These are phyloP conservation scores for Medicago arabica DNA, from an alignment of 306 rosid species.

Conservation along the genomic window DNA sequence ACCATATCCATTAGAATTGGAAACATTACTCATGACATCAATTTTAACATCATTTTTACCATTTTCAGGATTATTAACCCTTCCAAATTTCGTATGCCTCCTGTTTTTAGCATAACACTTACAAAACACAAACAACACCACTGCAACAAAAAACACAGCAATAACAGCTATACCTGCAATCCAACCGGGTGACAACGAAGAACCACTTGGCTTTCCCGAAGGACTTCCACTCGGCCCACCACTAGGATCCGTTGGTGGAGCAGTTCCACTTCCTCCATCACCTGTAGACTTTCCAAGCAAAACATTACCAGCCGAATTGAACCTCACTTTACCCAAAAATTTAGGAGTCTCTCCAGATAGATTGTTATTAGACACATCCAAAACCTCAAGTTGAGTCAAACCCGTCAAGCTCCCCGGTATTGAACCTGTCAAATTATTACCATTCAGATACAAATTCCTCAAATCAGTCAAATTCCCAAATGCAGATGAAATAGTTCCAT, in stretches of 20 bases:
- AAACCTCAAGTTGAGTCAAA: conserved; percentile 60
- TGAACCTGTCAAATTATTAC: conserved; percentile 66
- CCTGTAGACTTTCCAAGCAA: conserved; percentile 62
- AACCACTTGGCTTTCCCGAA: conserved; percentile 10
- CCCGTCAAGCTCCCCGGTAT: conserved; percentile 62
- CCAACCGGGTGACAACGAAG: conserved; percentile 60
- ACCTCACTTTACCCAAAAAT: conserved; percentile 56
- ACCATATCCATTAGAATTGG: conserved; percentile 61
- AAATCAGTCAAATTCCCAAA: conserved; percentile 69
- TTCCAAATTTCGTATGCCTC: conserved; percentile 61
- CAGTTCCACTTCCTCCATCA: conserved; percentile 42
- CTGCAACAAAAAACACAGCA: conserved; percentile 63
- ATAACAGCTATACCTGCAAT: conserved; percentile 78
- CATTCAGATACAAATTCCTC: conserved; percentile 54
- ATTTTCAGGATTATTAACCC: conserved; percentile 62
- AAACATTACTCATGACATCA: conserved; percentile 55
- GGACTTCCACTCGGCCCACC: conserved; percentile 44
- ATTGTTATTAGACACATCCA: conserved; percentile 78
- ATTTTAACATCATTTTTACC: conserved; percentile 63
- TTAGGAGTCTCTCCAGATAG: conserved; percentile 68
- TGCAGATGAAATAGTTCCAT: conserved; percentile 78
- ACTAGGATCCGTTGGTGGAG: conserved; percentile 45
- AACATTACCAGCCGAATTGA: conserved; percentile 60
- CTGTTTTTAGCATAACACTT: conserved; percentile 65
- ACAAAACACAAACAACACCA: conserved; percentile 68